phyloP scores from a whole-genome alignment of 2,329 filamentous ascomycete species.

The Nannizzia gypsea region DNA sequence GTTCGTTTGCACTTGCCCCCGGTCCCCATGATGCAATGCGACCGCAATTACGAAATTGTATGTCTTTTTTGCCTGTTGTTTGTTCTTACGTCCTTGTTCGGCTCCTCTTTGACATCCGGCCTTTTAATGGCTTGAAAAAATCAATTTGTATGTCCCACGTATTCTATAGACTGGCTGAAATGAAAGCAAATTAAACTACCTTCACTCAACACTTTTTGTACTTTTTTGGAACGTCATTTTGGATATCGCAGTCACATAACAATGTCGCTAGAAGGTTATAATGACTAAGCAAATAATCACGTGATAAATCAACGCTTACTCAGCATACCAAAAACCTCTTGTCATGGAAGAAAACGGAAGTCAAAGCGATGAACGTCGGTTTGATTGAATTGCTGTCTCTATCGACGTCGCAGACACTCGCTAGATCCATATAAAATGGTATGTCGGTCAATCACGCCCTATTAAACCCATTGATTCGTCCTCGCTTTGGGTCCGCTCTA shows the following conservation, averaged over 20 bases:
- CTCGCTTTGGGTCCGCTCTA: background rate
- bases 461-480: too few species aligned
- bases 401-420: background rate
- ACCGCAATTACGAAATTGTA: background rate
- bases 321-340: background rate
- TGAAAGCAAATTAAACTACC: background rate
- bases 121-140: background rate
- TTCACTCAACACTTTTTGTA: too few species aligned
- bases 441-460: background rate
- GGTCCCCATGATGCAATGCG: background rate
- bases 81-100: background rate
- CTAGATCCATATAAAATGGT: conserved; percentile 3
- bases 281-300: background rate
- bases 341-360: conserved; percentile 3
- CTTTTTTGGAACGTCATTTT: too few species aligned
- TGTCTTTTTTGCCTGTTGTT: background rate
- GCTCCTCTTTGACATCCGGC: background rate
- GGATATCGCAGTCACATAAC: too few species aligned
- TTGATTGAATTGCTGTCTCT: conserved; percentile 1
- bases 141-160: background rate
- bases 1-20: background rate
- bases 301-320: background rate
- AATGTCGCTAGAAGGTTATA: too few species aligned
- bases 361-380: background rate
- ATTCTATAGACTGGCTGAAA: background rate